A percentile compares a stretch with the other conserved stretches of the same genome.
These are phyloP conservation scores for Fusarium dlaminii DNA, from an alignment of 2,329 filamentous ascomycete species.

Conservation along the genomic window DNA sequence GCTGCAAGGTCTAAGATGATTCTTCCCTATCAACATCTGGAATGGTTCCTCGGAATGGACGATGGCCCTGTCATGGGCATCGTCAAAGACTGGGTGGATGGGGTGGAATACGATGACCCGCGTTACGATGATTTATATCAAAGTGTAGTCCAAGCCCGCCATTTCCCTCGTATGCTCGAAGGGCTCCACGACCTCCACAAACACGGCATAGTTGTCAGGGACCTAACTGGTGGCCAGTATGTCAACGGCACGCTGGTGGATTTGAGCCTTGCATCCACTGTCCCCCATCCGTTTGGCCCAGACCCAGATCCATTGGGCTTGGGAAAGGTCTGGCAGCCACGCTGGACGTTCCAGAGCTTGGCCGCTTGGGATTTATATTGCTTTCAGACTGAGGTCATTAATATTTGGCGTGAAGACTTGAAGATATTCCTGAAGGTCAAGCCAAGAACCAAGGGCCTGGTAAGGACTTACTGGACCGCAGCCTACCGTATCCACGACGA, in stretches of 20 bases:
- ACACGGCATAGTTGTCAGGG: neutral
- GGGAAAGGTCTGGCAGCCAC: neutral
- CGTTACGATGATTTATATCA: neutral
- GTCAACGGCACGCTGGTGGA: constrained; percentile 15
- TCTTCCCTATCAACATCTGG: fast-evolving
- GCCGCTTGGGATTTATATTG: constrained; percentile 4
- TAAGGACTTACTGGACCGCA: neutral
- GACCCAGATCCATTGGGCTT: neutral
- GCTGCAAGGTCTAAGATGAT: neutral
- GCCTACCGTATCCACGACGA: neutral
- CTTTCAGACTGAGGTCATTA: no score
- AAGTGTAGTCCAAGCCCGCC: fast-evolving
- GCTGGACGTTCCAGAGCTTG: constrained; percentile 10
- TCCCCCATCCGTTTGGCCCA: constrained; percentile 7
- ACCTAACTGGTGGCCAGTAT: neutral
- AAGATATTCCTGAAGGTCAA: neutral
- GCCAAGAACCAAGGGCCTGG: neutral
- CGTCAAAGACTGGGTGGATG: constrained; percentile 18
- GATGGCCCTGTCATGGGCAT: neutral
- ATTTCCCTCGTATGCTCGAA: constrained; percentile 10
- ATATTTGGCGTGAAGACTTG: no score
- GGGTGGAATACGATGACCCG: neutral
- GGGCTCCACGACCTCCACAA: neutral
- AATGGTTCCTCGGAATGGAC: neutral
- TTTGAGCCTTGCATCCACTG: neutral